These are phyloP conservation scores for Amoebophrya sp. DNA, from an alignment of 169 alveolate genomes.

Conservation along the genomic window DNA sequence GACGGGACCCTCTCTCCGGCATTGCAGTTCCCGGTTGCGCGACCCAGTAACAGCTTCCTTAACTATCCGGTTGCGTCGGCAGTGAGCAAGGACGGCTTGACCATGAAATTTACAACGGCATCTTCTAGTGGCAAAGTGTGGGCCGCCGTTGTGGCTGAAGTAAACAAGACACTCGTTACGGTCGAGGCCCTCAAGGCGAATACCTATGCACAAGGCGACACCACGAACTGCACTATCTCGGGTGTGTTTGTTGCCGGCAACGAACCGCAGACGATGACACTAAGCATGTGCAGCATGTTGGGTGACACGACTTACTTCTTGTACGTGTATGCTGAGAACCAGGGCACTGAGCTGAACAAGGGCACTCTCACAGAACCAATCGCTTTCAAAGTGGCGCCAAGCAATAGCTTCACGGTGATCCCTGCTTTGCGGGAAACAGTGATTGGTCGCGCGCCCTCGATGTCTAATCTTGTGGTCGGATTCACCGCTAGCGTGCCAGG, in stretches of 20 bases:
- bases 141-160: constrained; percentile 45
- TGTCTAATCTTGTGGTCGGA: neutral
- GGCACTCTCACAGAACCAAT: constrained; percentile 37
- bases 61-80: neutral
- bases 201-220: neutral
- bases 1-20: constrained; percentile 20
- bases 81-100: neutral
- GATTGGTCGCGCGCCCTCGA: neutral
- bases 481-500: neutral
- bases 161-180: constrained; percentile 33
- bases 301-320: constrained; percentile 35
- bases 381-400: neutral
- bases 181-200: constrained; percentile 37
- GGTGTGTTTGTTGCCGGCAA: neutral
- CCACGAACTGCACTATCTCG: neutral
- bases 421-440: neutral
- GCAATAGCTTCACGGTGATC: neutral
- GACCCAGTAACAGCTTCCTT: constrained; percentile 30
- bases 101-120: neutral
- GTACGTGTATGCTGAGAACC: constrained; percentile 40
- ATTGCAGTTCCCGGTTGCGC: constrained; percentile 7
- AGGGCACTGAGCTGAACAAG: constrained; percentile 30
- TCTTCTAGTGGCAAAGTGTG: constrained; percentile 33
- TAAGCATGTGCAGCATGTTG: constrained; percentile 33
- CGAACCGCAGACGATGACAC: neutral